Evolutionary conservation across 441 rosid species (phyloP).

Genomic region (Lepidium campestre): DNA sequence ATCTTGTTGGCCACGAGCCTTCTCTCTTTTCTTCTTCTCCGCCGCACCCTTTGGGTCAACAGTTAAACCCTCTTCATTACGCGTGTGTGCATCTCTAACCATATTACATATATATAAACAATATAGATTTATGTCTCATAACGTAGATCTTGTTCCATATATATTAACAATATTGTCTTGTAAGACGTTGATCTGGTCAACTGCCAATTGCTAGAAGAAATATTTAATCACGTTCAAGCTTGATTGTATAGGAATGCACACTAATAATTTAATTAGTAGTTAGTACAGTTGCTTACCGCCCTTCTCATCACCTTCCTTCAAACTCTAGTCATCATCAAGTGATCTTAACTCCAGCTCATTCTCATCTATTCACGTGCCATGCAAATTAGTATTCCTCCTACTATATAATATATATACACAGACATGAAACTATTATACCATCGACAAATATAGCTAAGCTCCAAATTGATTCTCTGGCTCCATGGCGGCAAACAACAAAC

Average conservation of each 20-base stretch:
- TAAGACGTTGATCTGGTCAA: constrained; percentile 11
- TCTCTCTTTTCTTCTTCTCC: constrained; percentile 11
- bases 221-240: constrained; percentile 7
- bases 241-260: neutral
- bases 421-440: neutral
- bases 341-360: constrained; percentile 27
- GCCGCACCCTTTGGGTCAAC: constrained; percentile 31
- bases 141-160: constrained; percentile 1
- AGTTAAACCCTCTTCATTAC: constrained; percentile 19
- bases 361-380: constrained; percentile 23
- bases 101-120: neutral
- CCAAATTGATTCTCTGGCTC: too few species aligned
- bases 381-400: neutral
- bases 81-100: neutral
- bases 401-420: neutral
- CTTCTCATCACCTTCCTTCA: constrained; percentile 24
- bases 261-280: neutral
- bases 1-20: constrained; percentile 29
- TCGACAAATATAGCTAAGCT: neutral
- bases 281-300: neutral
- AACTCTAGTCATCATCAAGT: constrained; percentile 8
- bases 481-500: constrained; percentile 20
- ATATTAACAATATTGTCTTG: neutral
- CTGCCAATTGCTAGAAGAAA: neutral
- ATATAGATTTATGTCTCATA: neutral